Evolutionary conservation across 2,329 filamentous ascomycete species (phyloP), one percentile per base, ranked within the genome.

Genomic region (Neospermospora avenae): DNA sequence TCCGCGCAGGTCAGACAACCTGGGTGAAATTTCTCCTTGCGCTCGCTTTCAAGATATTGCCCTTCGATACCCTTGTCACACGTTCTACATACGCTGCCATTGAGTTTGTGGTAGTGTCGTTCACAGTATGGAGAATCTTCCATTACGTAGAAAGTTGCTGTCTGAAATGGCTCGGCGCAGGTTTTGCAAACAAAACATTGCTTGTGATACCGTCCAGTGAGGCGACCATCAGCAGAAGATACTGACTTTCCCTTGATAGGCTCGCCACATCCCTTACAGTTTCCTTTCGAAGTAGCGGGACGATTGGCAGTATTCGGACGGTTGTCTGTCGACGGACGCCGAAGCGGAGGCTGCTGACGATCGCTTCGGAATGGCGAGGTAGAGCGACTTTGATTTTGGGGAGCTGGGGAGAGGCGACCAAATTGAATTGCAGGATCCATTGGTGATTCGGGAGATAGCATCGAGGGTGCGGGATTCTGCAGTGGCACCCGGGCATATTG

Each of bases 191-290:
- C 90, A 72, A 99, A 98, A 74, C 93, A 99, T 4, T 88, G 84
- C 74, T 96, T 96, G 80, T 99, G 95, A 74, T 96, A 99, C 64
- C 92, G 88, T 10, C 95, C 95, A 0, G 91, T 96, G 24, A 99
- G 80, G 24, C 93, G 87, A 16, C 95, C 95, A 69, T 97, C 95
- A 0, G 92, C 92, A 14, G 92, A 96, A 35, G 93, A 96, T 60
- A 99, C 87, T 1, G 92, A 96, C 76, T 97, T 98, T 20, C 92
- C 93, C 46, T 85, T 84, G 68, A 99, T 98, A 6, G 82, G 78
- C 48, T 88, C 78, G 3, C 84, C 80, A 74, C 95, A 99, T 1
- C 90, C 90, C 70, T 91, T 90, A 77, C 95, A 99, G 63, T 84
- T 85, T 2, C 91, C 90, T 61, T 73, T 73, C 20, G 69, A 64